These are phyloP conservation scores for Phytopythium chamaehyphon DNA, from an alignment of 352 stramenopile genomes.

Conservation along the genomic window DNA sequence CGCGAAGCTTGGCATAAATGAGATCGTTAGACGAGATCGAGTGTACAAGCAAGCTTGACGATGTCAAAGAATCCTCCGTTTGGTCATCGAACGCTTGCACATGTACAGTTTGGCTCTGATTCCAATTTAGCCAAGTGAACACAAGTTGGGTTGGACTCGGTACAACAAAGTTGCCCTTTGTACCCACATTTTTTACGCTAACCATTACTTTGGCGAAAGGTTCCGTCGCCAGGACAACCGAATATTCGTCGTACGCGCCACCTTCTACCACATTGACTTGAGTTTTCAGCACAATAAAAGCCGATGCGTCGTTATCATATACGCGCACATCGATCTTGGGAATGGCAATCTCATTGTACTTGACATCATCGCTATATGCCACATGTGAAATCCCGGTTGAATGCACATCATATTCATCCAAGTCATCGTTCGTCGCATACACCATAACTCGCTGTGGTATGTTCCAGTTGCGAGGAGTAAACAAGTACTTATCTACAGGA, in stretches of 20 bases:
- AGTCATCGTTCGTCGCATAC: slow-evolving; percentile 51
- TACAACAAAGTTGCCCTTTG: slow-evolving; percentile 38
- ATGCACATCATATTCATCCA: slow-evolving; percentile 68
- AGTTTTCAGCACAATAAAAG: slow-evolving; percentile 37
- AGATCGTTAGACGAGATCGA: slow-evolving; percentile 55
- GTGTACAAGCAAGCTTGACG: slow-evolving; percentile 49
- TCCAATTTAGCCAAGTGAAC: slow-evolving; percentile 76
- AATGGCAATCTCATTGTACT: slow-evolving; percentile 62
- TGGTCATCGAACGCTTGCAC: slow-evolving; percentile 59
- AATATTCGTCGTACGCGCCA: slow-evolving; percentile 37
- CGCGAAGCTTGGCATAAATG: slow-evolving; percentile 49
- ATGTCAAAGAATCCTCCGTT: slow-evolving; percentile 43
- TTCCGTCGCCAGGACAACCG: slow-evolving; percentile 50
- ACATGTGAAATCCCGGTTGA: slow-evolving; percentile 64
- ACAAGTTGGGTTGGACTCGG: slow-evolving; percentile 25
- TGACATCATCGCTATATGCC: slow-evolving; percentile 58
- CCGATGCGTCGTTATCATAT: slow-evolving; percentile 57
- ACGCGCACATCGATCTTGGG: slow-evolving; percentile 60
- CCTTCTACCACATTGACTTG: slow-evolving; percentile 43
- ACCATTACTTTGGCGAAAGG: slow-evolving; percentile 68
- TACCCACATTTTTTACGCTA: slow-evolving; percentile 38
- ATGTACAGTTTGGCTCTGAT: slow-evolving; percentile 40
- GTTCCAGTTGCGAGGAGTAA: slow-evolving; percentile 65
- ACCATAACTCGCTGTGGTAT: slow-evolving; percentile 49
- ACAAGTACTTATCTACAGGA: slow-evolving; percentile 38